Conservation (phyloP, 2,329 filamentous ascomycete species). For the Tolypocladium pustulatum region DNA sequence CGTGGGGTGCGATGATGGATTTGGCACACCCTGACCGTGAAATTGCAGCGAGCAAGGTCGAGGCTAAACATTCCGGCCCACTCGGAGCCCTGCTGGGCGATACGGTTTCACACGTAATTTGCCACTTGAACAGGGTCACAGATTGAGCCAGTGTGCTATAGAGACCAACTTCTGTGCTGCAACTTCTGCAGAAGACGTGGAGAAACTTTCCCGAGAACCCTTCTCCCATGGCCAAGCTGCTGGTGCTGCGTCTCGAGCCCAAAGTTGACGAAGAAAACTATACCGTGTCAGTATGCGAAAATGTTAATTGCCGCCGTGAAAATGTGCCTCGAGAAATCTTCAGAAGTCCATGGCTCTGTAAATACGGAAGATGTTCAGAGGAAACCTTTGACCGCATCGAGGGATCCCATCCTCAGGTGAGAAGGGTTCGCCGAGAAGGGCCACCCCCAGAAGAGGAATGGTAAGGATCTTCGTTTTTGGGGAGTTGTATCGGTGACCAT, state of each 20-base stretch:
- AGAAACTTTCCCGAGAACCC: conserved; percentile 18
- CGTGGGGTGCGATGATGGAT: conserved; percentile 35
- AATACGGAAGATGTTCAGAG: conserved; percentile 34
- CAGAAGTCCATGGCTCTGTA: conserved; percentile 36
- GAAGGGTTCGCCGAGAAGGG: conserved; percentile 24
- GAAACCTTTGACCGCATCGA: conserved; percentile 16
- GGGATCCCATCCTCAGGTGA: conserved; percentile 29
- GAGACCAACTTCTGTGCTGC: conserved; percentile 35
- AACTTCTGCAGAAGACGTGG: conserved; percentile 34
- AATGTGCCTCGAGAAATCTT: conserved; percentile 43
- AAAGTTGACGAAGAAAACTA: conserved; percentile 27
- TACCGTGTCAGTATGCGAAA: conserved; percentile 11
- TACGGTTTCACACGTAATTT: conserved; percentile 29
- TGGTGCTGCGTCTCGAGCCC: conserved; percentile 18
- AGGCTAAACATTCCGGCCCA: conserved; percentile 39
- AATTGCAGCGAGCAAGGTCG: conserved; percentile 40
- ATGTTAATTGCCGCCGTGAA: too few species aligned
- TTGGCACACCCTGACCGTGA: conserved; percentile 48
- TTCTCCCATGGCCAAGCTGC: conserved; percentile 16
- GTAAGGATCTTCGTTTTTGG: conserved; percentile 39
- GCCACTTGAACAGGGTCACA: conserved; percentile 48
- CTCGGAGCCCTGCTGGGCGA: conserved; percentile 19
- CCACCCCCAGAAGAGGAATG: conserved; percentile 13
- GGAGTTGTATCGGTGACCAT: conserved; percentile 60
- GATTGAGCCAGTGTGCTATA: conserved; percentile 33